A percentile compares a stretch with the other conserved stretches of the same genome.
Conservation (phyloP, 2,329 filamentous ascomycete species). For the Calonectria multiphialidica region DNA sequence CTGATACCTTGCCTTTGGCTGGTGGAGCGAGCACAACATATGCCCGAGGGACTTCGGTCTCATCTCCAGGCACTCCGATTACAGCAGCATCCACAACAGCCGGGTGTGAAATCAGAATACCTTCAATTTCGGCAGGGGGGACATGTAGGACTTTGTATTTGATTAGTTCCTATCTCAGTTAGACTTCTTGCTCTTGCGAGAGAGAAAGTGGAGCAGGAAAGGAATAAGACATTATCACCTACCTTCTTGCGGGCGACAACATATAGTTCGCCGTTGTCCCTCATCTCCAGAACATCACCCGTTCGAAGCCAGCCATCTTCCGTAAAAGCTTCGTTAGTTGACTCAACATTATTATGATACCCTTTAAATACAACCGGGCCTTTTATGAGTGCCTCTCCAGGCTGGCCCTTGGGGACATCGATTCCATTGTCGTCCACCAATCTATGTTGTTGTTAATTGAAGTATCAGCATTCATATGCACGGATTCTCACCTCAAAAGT, state of each 20-base stretch:
- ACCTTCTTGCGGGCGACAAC: conserved; percentile 85
- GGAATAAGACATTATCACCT: background rate
- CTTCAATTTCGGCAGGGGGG: conserved; percentile 73
- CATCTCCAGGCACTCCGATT: conserved; percentile 63
- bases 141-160: conserved; percentile 73
- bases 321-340: conserved; percentile 70
- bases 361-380: conserved; percentile 80
- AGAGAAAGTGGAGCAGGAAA: no score
- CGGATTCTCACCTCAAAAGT: conserved; percentile 36
- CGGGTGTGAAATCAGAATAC: conserved; percentile 54
- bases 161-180: conserved; percentile 63
- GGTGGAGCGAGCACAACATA: conserved; percentile 46
- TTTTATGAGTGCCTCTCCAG: conserved; percentile 75
- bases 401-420: conserved; percentile 52
- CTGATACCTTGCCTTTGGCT: conserved; percentile 39
- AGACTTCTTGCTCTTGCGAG: background rate
- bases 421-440: conserved; percentile 54
- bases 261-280: conserved; percentile 76
- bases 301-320: conserved; percentile 77
- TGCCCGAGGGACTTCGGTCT: conserved; percentile 62
- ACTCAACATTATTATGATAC: conserved; percentile 76
- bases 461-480: background rate
- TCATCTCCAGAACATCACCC: conserved; percentile 81
- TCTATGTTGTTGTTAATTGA: conserved; percentile 29
- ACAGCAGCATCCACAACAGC: conserved; percentile 69